A percentile compares a stretch with the other conserved stretches of the same genome.
Evolutionary conservation across 768 basidiomycete species (phyloP).

Genomic region (Cubamyces sp.): DNA sequence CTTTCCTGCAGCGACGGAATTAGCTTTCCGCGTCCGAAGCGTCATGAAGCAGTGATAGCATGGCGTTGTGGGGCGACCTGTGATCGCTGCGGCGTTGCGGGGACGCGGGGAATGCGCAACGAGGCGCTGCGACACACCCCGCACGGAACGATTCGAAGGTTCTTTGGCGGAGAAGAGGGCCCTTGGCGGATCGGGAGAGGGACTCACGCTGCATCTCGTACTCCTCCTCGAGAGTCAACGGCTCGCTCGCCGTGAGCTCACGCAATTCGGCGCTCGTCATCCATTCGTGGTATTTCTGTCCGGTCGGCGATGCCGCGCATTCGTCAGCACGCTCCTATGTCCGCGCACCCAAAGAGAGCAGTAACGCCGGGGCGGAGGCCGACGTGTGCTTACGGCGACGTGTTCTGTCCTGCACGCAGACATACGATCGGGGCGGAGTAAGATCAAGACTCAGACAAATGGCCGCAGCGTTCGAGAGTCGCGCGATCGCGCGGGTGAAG

Average conservation of each 20-base stretch:
- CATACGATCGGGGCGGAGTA: background rate
- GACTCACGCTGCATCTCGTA: conserved; percentile 85
- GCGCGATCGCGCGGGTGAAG: conserved; percentile 1
- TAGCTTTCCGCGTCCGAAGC: conserved; percentile 3
- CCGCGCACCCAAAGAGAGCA: background rate
- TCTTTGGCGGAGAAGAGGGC: too few relatives aligned
- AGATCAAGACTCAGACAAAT: background rate
- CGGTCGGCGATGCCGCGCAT: background rate
- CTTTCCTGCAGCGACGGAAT: conserved; percentile 52
- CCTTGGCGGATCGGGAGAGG: too few relatives aligned
- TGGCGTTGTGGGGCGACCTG: background rate
- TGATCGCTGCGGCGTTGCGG: conserved; percentile 1
- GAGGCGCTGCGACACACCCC: background rate
- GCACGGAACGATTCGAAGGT: too few relatives aligned
- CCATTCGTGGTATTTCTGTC: conserved; percentile 85
- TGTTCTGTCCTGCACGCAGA: conserved; percentile 49
- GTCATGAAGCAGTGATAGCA: background rate
- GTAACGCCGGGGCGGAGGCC: background rate
- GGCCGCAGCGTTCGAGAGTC: background rate
- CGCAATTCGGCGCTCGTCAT: conserved; percentile 79
- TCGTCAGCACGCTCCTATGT: conserved; percentile 11
- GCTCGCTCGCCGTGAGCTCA: conserved; percentile 83
- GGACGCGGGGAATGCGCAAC: background rate
- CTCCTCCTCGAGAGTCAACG: conserved; percentile 78
- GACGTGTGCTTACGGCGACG: conserved; percentile 35